phyloP scores from a whole-genome alignment of 2,329 filamentous ascomycete species.

The Ceratocystis diversiconidia region DNA sequence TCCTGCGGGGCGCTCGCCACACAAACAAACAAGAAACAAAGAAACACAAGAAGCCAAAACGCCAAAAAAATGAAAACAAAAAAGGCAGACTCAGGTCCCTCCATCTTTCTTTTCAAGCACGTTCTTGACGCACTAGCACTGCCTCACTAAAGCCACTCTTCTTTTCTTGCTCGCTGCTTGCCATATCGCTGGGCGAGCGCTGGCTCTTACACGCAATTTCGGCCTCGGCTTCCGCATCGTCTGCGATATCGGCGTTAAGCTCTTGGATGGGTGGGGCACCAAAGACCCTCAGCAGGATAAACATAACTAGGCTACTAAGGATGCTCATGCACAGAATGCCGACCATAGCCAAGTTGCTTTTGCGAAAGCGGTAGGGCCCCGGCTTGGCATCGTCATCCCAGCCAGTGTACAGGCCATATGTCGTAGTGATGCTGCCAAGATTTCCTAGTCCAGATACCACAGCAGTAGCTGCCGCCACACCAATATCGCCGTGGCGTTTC shows the following conservation, averaged over 20 bases:
- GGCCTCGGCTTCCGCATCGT: slow-evolving; percentile 24
- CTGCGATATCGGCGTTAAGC: slow-evolving; percentile 23
- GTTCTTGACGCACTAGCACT: not conserved
- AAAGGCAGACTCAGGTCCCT: not conserved
- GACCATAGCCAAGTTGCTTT: slow-evolving; percentile 79
- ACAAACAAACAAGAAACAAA: no score
- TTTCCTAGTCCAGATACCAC: slow-evolving; percentile 81
- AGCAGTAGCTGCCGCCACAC: slow-evolving; percentile 72
- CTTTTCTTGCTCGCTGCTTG: not conserved
- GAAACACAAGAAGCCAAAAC: no score
- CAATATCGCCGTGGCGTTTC: slow-evolving; percentile 74
- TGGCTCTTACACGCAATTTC: slow-evolving; percentile 22
- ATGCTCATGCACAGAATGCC: slow-evolving; percentile 72
- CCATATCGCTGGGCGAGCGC: not conserved
- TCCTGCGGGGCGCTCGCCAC: no score
- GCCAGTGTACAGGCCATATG: slow-evolving; percentile 76
- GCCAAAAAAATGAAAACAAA: not conserved
- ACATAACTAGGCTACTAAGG: slow-evolving; percentile 54
- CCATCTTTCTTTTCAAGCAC: not conserved
- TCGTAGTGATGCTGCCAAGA: slow-evolving; percentile 71
- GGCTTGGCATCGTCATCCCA: slow-evolving; percentile 63
- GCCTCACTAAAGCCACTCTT: not conserved
- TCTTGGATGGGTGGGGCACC: slow-evolving; percentile 33
- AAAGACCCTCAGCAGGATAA: slow-evolving; percentile 44
- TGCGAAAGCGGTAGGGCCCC: slow-evolving; percentile 58